Conservation (phyloP, 2,329 filamentous ascomycete species). For the Albophoma yamanashiensis region DNA sequence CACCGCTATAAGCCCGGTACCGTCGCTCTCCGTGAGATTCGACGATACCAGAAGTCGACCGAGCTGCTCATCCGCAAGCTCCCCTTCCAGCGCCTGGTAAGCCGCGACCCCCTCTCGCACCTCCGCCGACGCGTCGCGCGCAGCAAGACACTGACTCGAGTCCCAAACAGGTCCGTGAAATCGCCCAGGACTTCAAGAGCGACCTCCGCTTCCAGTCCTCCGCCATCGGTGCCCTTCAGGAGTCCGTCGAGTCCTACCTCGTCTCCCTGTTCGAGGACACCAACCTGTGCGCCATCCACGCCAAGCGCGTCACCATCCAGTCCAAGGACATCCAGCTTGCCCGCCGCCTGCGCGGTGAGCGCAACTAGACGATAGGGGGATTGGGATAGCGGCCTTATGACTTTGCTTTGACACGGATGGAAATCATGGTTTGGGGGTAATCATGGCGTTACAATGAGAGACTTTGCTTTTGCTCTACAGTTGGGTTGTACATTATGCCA, state of each 20-base stretch:
- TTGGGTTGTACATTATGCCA: slow-evolving; percentile 32
- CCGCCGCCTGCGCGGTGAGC: slow-evolving; percentile 87
- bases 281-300: slow-evolving; percentile 97
- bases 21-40: slow-evolving; percentile 96
- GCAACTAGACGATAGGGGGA: slow-evolving; percentile 51
- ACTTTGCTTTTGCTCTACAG: slow-evolving; percentile 22
- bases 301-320: slow-evolving; percentile 98
- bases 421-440: slow-evolving; percentile 29
- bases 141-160: slow-evolving; percentile 4
- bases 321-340: slow-evolving; percentile 96
- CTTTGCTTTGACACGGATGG: slow-evolving; percentile 26
- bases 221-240: slow-evolving; percentile 92
- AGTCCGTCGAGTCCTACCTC: slow-evolving; percentile 97
- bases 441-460: slow-evolving; percentile 34
- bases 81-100: slow-evolving; percentile 88
- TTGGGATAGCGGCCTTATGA: slow-evolving; percentile 24
- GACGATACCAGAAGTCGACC: slow-evolving; percentile 95
- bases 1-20: slow-evolving; percentile 86
- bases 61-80: slow-evolving; percentile 96
- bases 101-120: slow-evolving; percentile 10
- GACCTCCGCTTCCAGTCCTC: slow-evolving; percentile 97
- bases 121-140: neutral
- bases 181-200: slow-evolving; percentile 91
- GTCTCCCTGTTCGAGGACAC: slow-evolving; percentile 98
- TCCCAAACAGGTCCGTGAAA: slow-evolving; percentile 65